Conservation (phyloP, 352 stramenopile species). For the Phytophthora constricta region DNA sequence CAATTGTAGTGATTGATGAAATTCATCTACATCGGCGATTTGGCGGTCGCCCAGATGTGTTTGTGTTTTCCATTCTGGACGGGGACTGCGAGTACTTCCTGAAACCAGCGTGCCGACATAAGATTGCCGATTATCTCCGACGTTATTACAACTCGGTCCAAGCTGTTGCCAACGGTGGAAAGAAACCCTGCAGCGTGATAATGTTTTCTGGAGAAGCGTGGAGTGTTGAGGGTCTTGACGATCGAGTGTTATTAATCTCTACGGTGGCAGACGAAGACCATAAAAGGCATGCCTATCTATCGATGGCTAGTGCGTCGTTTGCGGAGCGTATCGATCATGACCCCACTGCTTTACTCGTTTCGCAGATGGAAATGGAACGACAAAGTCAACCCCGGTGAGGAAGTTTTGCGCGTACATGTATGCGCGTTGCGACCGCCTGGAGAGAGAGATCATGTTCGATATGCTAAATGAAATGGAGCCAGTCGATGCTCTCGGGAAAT, state of each 20-base stretch:
- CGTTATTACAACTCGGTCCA: neutral
- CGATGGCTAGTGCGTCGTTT: conserved; percentile 51
- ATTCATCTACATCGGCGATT: conserved; percentile 8
- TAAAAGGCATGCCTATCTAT: conserved; percentile 28
- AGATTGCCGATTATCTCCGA: neutral
- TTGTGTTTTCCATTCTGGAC: conserved; percentile 1
- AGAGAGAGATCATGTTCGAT: conserved; percentile 54
- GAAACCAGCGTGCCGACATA: neutral
- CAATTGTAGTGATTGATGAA: conserved; percentile 40
- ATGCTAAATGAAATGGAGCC: conserved; percentile 40
- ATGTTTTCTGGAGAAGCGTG: conserved; percentile 49
- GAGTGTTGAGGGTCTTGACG: conserved; percentile 29
- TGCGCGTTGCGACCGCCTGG: conserved; percentile 36
- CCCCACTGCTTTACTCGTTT: conserved; percentile 36
- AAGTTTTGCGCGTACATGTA: conserved; percentile 58
- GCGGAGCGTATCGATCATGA: conserved; percentile 35
- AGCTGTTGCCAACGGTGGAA: neutral
- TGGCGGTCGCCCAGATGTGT: neutral
- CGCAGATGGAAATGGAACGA: neutral
- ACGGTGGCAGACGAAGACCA: conserved; percentile 24
- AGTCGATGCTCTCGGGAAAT: conserved; percentile 50
- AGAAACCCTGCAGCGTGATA: conserved; percentile 12
- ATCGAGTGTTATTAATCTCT: conserved; percentile 33
- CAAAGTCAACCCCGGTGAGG: neutral
- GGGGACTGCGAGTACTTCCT: neutral